These are phyloP conservation scores for Podospora conica DNA, from an alignment of 495 filamentous ascomycete genomes.

Conservation along the genomic window DNA sequence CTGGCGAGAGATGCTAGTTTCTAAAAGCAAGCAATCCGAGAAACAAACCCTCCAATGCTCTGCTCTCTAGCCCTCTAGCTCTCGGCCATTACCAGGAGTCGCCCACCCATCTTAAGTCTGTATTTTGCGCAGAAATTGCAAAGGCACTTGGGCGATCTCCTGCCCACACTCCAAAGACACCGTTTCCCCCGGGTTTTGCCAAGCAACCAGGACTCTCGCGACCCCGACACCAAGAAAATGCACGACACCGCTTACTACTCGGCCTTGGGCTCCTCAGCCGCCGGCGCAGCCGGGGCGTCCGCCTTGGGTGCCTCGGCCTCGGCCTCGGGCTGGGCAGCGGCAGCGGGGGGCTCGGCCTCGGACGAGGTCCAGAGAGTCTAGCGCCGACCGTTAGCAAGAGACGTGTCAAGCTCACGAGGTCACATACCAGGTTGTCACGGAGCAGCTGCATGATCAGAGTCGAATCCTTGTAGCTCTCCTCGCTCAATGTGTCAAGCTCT, in stretches of 20 bases:
- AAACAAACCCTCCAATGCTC: conserved; percentile 37
- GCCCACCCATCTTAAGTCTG: conserved; percentile 35
- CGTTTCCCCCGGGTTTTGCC: conserved; percentile 38
- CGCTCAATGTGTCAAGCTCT: conserved; percentile 97
- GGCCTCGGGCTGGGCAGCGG: conserved; percentile 58
- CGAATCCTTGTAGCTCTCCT: conserved; percentile 99
- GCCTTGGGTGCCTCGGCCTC: conserved; percentile 47
- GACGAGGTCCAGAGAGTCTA: conserved; percentile 99
- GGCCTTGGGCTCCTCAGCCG: conserved; percentile 44
- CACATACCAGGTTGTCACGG: conserved; percentile 91
- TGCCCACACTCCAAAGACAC: conserved; percentile 51
- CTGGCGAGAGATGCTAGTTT: conserved; percentile 39
- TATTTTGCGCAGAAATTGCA: conserved; percentile 49
- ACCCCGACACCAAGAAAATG: conserved; percentile 28
- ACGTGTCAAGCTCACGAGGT: not conserved
- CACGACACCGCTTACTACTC: conserved; percentile 43
- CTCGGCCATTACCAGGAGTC: conserved; percentile 32
- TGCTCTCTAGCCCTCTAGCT: conserved; percentile 36
- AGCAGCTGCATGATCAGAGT: conserved; percentile 99
- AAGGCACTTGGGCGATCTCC: conserved; percentile 43
- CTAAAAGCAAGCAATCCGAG: conserved; percentile 38
- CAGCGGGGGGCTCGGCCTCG: conserved; percentile 77
- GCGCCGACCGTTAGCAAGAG: conserved; percentile 10
- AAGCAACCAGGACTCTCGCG: conserved; percentile 34
- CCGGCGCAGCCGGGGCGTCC: conserved; percentile 33